Base-by-base conservation (phyloP, 345 rosid genomes). In the Euphorbia tirucalli region DNA sequence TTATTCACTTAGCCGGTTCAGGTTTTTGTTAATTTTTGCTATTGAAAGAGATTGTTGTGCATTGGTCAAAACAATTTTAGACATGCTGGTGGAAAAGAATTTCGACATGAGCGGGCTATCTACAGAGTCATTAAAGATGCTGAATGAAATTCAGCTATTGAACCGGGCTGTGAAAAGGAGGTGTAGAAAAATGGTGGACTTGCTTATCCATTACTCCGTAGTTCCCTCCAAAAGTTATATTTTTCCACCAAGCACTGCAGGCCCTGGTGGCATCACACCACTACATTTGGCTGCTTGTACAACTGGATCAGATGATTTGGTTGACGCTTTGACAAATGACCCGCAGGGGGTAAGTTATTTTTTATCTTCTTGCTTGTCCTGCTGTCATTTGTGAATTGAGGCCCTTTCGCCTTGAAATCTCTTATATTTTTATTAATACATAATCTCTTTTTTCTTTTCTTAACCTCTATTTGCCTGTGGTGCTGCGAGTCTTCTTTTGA, bases 231-330 rank as follows among this genome's bases (percentile, higher is more conserved):
- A 35, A 70, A 82, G 18, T 4, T 88, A 80, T 10, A 74, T 93
- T 22, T 93, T 93, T 82, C 79, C 84, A 43, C 90, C 98, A 27
- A 84, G 85, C 72, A 75, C 83, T 69, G 80, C 57, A 19, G 95
- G 97, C 35, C 88, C 97, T 28, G 95, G 91, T 54, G 93, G 90
- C 64, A 80, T 90, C 77, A 86, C 98, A 31, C 93, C 98, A 44
- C 78, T 93, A 32, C 98, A 93, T 82, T 80, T 90, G 83, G 95
- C 95, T 78, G 97, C 98, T 61, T 84, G 86, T 79, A 87, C 89
- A 37, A 81, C 89, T 1, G 86, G 80, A 70, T 88, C 95, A 66
- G 87, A 78, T 11, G 89, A 81, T 77, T 74, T 89, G 65, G 68
- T 93, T 43, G 89, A 93, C 79, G 83, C 86, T 68, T 83, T 93